Evolutionary conservation across 1,139 yeast genomes (phyloP).

Genomic region (Zygosaccharomyces pseudobailii): DNA sequence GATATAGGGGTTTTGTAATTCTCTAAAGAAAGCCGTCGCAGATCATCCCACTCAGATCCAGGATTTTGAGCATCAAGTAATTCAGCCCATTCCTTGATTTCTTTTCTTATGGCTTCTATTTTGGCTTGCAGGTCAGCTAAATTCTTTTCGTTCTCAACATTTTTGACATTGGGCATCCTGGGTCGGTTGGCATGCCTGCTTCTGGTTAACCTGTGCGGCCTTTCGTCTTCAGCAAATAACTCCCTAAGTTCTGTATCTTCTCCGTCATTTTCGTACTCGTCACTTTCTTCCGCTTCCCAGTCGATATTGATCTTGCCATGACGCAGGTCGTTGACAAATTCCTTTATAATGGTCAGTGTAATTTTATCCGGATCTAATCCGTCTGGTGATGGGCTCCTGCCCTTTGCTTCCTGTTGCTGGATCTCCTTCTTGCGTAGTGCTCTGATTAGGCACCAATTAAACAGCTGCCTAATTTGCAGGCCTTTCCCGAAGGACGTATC

Average conservation of each 20-base stretch:
- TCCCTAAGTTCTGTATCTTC: conserved; percentile 28
- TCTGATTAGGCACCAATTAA: conserved; percentile 32
- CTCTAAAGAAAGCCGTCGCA: background rate
- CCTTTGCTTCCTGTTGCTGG: conserved; percentile 3
- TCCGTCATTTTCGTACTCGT: conserved; percentile 8
- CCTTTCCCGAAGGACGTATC: conserved; percentile 27
- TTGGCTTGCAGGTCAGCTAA: conserved; percentile 22
- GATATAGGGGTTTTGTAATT: background rate
- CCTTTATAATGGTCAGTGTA: conserved; percentile 26
- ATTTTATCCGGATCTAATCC: conserved; percentile 23
- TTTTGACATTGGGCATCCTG: conserved; percentile 30
- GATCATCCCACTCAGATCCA: conserved; percentile 18
- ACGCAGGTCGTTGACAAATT: conserved; percentile 30
- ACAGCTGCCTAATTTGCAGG: conserved; percentile 29
- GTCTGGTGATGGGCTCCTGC: background rate
- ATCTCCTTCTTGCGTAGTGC: conserved; percentile 20
- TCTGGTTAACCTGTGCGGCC: background rate
- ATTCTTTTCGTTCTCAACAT: conserved; percentile 30
- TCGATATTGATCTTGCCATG: conserved; percentile 26
- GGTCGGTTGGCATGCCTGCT: conserved; percentile 1
- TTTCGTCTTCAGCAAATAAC: conserved; percentile 25
- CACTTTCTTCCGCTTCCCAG: conserved; percentile 28
- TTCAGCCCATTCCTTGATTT: conserved; percentile 27
- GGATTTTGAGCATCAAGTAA: conserved; percentile 21
- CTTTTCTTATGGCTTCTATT: conserved; percentile 21